Base-by-base conservation (phyloP, 805 yeast genomes). In the Torulaspora franciscae region DNA sequence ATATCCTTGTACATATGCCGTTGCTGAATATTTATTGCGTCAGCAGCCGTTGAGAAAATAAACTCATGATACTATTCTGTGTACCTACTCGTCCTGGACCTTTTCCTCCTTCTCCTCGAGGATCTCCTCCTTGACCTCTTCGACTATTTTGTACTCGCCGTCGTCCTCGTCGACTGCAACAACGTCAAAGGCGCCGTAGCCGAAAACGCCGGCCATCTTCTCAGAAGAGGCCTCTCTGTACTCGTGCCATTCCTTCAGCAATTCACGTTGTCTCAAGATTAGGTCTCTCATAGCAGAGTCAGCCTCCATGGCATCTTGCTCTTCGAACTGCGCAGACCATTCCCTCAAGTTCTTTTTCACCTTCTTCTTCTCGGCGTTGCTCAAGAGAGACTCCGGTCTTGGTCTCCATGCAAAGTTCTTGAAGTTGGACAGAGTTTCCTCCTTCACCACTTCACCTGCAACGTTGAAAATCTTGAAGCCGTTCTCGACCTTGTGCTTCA, bases 321-420 rank as follows among this genome's bases (percentile, higher is more conserved):
- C 96, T 56, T 91, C 98, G 71, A 90, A 93, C 69, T 87, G 89
- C 33, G 93, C 93, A 57, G 89, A 75, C 76, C 85, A 87, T 69
- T 86, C 91, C 65, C 83, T 80, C 73, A 91, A 71, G 72, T 84
- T 84, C 84, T 86, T 85, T 73, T 87, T 79, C 51, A 93, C 88
- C 76, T 83, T 84, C 83, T 88, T 87, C 73, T 80, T 80, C 66
- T 87, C 95, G 54, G 80, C 83, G 58, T 82, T 80, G 49, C 81
- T 73, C 62, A 93, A 78, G 53, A 82, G 68, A 2, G 89, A 75
- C 14, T 77, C 79, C 41, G 99, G 99, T 72, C 99, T 83, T 60
- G 98, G 98, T 75, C 99, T 85, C 99, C 99, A 93, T 50, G 79
- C 73, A 60, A 91, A 86, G 50, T 85, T 90, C 70, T 81, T 85